Percentiles rank a stretch among this genome's conserved stretches.
Evolutionary conservation across 257 asterid species (phyloP).

Genomic region (Salvia rosmarinus): DNA sequence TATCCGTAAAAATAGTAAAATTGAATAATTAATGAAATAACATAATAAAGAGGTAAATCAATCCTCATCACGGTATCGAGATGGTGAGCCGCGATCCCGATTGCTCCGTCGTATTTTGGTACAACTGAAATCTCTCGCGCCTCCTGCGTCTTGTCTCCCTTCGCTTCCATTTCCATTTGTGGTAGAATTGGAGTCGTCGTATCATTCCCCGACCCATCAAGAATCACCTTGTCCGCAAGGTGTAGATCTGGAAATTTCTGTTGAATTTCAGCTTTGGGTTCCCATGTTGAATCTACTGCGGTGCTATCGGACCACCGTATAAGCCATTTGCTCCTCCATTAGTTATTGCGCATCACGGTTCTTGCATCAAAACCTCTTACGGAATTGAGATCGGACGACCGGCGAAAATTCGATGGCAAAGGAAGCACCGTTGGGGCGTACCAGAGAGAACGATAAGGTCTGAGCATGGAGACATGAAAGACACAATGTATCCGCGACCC

Average conservation of each 20-base stretch:
- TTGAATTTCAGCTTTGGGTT: neutral
- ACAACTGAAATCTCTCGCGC: no score
- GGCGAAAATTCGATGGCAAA: neutral
- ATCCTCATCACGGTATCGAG: neutral
- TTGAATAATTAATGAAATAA: no score
- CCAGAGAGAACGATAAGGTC: neutral
- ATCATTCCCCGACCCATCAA: neutral
- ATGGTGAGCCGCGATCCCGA: no score
- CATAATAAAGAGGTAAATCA: neutral
- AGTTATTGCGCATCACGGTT: neutral
- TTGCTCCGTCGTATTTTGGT: no score
- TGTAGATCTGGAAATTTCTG: no score
- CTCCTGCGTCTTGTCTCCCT: no score
- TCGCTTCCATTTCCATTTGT: no score
- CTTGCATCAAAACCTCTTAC: neutral
- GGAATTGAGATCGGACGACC: neutral
- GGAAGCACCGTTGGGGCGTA: neutral
- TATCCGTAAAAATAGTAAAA: no score
- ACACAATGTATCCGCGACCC: no score
- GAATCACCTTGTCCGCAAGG: neutral
- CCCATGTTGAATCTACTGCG: neutral
- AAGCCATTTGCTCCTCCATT: neutral
- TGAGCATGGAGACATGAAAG: neutral
- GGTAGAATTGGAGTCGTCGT: neutral
- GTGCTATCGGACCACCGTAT: neutral